phyloP scores from a whole-genome alignment of 2,329 filamentous ascomycete genomes.

The Dothideomycetidae sp. region DNA sequence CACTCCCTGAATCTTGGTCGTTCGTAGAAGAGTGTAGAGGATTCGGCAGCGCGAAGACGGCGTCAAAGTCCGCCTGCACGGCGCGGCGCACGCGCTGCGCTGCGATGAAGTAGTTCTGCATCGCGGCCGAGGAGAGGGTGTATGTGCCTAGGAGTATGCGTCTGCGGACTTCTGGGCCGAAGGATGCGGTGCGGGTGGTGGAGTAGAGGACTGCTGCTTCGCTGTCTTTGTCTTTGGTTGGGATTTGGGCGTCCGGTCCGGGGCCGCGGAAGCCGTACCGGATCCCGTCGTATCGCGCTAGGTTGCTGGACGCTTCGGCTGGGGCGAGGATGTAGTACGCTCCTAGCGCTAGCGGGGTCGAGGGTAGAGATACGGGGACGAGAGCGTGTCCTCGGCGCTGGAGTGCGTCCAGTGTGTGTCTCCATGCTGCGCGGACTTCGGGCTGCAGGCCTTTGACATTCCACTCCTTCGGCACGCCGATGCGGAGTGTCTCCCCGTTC shows the following conservation, averaged over 20 bases:
- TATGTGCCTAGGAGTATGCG: conserved; percentile 84
- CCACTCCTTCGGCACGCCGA: conserved; percentile 60
- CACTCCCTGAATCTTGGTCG: conserved; percentile 21
- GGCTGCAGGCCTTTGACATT: conserved; percentile 70
- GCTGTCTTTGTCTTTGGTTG: conserved; percentile 15
- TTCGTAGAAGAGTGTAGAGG: conserved; percentile 39
- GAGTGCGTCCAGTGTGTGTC: conserved; percentile 44
- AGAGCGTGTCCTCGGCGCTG: conserved; percentile 53
- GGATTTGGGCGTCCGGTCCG: conserved; percentile 38
- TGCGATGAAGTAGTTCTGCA: conserved; percentile 93
- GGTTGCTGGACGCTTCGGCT: conserved; percentile 87
- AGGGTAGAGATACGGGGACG: conserved; percentile 64
- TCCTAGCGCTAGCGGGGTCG: conserved; percentile 71
- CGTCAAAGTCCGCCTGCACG: conserved; percentile 76
- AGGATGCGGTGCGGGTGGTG: conserved; percentile 54
- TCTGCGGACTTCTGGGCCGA: conserved; percentile 73
- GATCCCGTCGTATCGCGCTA: conserved; percentile 95
- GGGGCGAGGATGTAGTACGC: conserved; percentile 94
- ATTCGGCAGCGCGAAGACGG: conserved; percentile 56
- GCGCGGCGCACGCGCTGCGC: conserved; percentile 76
- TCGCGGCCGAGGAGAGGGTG: conserved; percentile 74
- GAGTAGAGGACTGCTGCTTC: conserved; percentile 47
- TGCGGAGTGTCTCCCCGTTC: no score
- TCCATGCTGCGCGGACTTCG: conserved; percentile 56
- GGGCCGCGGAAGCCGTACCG: conserved; percentile 57